Percentiles rank a stretch among this genome's conserved stretches.
These are phyloP conservation scores for Lipomyces spencermartinsiae DNA, from an alignment of 805 yeast species.

Conservation along the genomic window DNA sequence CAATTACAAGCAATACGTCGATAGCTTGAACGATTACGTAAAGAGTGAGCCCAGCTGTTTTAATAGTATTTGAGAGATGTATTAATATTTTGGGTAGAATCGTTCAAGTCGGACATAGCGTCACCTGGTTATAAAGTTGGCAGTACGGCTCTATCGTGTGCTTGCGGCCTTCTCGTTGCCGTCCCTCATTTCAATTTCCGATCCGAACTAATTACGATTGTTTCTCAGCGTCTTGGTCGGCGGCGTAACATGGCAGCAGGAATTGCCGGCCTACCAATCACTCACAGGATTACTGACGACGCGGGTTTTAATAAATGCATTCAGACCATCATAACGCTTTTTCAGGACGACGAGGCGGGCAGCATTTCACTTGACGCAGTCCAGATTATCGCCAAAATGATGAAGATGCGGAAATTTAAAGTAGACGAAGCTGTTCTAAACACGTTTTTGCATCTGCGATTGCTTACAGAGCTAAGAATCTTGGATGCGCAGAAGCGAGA, in stretches of 20 bases:
- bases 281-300: constrained; percentile 41
- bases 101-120: constrained; percentile 36
- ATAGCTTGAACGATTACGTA: constrained; percentile 55
- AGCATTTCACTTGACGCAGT: constrained; percentile 77
- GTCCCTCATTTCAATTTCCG: constrained; percentile 83
- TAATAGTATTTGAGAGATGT: not conserved
- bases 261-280: constrained; percentile 10
- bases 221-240: constrained; percentile 71
- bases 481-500: constrained; percentile 23
- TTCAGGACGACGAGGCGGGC: constrained; percentile 81
- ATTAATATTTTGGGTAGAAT: constrained; percentile 1
- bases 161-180: constrained; percentile 73
- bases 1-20: constrained; percentile 72
- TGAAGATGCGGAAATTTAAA: constrained; percentile 74
- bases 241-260: constrained; percentile 47
- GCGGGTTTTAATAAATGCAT: constrained; percentile 64
- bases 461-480: constrained; percentile 47
- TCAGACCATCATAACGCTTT: constrained; percentile 68
- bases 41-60: constrained; percentile 39
- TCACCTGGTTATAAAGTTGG: constrained; percentile 42
- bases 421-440: constrained; percentile 85
- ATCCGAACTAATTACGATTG: constrained; percentile 69
- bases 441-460: constrained; percentile 65
- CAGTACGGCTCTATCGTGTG: constrained; percentile 66
- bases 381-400: constrained; percentile 68